These are phyloP conservation scores for Pleurotus djamor DNA, from an alignment of 768 basidiomycete species.

Conservation along the genomic window DNA sequence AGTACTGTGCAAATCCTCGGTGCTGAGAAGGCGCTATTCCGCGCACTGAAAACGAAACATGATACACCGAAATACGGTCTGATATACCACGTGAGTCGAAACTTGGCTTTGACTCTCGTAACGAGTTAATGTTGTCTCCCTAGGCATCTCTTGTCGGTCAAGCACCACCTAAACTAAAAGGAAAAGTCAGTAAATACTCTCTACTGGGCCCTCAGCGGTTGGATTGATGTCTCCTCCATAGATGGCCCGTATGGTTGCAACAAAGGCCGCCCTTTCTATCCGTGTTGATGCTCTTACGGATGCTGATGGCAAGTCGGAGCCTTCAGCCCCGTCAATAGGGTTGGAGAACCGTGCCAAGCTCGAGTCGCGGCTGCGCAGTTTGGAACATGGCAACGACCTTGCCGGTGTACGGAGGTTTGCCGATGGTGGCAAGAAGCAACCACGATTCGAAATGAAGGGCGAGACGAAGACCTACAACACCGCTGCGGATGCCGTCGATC, in stretches of 20 bases:
- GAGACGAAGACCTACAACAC: constrained; percentile 84
- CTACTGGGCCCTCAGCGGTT: background rate
- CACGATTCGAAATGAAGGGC: constrained; percentile 78
- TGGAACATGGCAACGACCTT: constrained; percentile 82
- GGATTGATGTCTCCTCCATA: constrained; percentile 21
- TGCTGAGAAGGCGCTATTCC: constrained; percentile 97
- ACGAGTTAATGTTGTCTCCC: constrained; percentile 5
- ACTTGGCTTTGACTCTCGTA: constrained; percentile 1
- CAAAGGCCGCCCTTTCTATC: constrained; percentile 95
- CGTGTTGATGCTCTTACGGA: constrained; percentile 97
- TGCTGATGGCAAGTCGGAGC: constrained; percentile 84
- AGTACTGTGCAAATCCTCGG: constrained; percentile 98
- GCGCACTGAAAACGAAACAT: constrained; percentile 98
- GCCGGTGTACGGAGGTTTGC: constrained; percentile 67
- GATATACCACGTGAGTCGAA: constrained; percentile 85
- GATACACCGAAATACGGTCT: constrained; percentile 99
- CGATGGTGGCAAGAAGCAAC: constrained; percentile 65
- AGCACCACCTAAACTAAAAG: constrained; percentile 97
- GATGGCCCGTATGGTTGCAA: constrained; percentile 99
- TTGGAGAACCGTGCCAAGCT: constrained; percentile 93
- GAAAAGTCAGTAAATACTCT: constrained; percentile 62
- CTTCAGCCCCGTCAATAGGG: constrained; percentile 81
- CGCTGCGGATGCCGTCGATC: constrained; percentile 76
- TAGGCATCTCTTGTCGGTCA: constrained; percentile 95
- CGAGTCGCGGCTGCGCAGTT: constrained; percentile 86